phyloP scores from a whole-genome alignment of 306 rosid genomes.

The Pyrus communis region DNA sequence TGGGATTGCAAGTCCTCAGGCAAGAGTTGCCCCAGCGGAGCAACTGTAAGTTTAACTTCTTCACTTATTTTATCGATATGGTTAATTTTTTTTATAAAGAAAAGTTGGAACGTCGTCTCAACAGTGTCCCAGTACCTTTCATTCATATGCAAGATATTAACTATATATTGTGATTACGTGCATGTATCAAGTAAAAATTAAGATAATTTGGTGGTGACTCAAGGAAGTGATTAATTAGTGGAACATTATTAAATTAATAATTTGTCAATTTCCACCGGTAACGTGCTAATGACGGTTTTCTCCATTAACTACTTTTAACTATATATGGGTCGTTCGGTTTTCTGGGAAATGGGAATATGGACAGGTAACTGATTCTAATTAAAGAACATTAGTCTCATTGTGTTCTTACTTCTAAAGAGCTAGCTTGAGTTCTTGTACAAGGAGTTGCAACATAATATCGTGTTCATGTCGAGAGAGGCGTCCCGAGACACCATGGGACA shows the following conservation, averaged over 20 bases:
- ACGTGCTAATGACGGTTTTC: neutral
- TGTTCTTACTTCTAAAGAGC: neutral
- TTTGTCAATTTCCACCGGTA: neutral
- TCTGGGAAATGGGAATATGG: neutral
- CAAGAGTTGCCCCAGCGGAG: constrained; percentile 41
- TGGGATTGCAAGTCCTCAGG: constrained; percentile 47
- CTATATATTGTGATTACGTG: neutral
- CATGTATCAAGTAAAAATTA: neutral
- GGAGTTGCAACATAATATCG: neutral
- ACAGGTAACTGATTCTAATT: neutral
- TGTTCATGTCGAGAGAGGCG: neutral
- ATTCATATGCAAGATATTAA: neutral
- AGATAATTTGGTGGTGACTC: neutral
- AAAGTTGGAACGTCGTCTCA: neutral
- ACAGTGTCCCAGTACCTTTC: neutral
- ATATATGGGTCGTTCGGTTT: neutral
- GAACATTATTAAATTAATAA: neutral
- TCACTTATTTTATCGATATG: neutral
- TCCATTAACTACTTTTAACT: neutral
- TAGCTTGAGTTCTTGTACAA: neutral
- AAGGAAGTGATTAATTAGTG: neutral
- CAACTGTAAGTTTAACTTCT: constrained; percentile 24
- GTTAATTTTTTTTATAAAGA: neutral
- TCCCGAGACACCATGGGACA: no score
- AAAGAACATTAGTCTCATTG: neutral